Evolutionary conservation across 1,284 basidiomycete species (phyloP), one percentile per base, ranked within the genome.

Genomic region (Boletus mariae): DNA sequence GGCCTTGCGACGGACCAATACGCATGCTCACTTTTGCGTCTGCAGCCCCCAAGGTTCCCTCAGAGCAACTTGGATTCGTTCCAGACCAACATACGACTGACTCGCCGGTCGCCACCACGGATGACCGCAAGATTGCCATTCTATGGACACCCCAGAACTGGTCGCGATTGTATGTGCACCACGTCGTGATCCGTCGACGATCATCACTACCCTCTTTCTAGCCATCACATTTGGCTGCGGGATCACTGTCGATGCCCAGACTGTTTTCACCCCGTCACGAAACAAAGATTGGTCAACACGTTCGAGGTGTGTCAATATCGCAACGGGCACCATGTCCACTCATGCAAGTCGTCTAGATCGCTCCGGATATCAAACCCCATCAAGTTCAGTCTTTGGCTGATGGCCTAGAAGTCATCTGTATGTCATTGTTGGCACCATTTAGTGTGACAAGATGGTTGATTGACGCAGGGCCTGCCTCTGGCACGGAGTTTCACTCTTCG

Each of bases 231-330:
- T 43, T 91, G 85, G 82, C 71, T 92, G 25, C 75, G 85, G 11
- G 90, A 92, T 66, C 95, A 98, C 65, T 99, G 96, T 66, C 81
- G 94, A 32, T 98, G 94, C 70, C 71, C 87, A 0, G 73, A 83
- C 47, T 98, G 94, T 71, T 96, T 91, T 66, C 96, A 98, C 71
- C 75, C 87, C 0, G 71, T 85, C 54, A 98, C 96, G 9, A 96
- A 94, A 67, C 96, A 98, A 70, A 80, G 96, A 10, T 72, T 98
- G 11, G 76, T 94, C 47, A 86, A 93, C 63, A 93, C 95, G 0
- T 92, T 88, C 57, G 83, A 90, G 55, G 93, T 89, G 58, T 35
- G 78, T 48, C 20, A 1, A 47, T 17, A 43, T 35, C 42, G 28
- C 25, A 44, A 45, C n/a, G 38, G 29, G n/a, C 12, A 26, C 49